Evolutionary conservation across 371 early-diverging fungal genomes (phyloP), one percentile per base, ranked within the genome.

Genomic region (Mortierella sp.): DNA sequence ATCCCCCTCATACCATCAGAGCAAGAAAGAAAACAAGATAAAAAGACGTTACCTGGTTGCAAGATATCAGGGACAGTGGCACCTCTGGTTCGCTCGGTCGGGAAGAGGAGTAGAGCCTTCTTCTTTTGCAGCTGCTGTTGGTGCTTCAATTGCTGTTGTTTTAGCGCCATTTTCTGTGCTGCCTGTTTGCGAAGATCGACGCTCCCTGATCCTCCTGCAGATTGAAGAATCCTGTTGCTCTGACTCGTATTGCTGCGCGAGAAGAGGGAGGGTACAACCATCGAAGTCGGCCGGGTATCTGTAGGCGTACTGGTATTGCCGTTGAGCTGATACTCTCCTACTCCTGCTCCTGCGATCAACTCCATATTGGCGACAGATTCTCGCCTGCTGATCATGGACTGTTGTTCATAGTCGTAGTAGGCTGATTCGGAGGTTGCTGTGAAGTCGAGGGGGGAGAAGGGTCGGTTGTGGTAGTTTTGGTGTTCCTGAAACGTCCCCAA

Each of bases 1-100:
- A 69, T 50, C 4, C n/a, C n/a, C n/a, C n/a, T 53, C 50, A 69
- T 21, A 46, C n/a, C 21, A n/a, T 43, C 26, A 61, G 73, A 54
- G 34, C 34, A 34, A 51, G n/a, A 34, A 24, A 26, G 26, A 43
- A 40, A 26, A 43, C n/a, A 40, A 40, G 43, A 40, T 34, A 34
- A 0, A 43, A 43, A 26, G 24, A 37, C 24, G 9, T 75, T 80
- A 84, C 84, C 77, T 75, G 84, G 81, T 69, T 67, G 72, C 11
- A 84, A 57, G 53, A 51, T 43, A 55, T 78, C 59, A 28, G 75
- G 81, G 16, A 54, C 69, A 8, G 55, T 19, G 10, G 78, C 37
- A 3, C 84, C 84, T 46, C 80, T 74, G 5, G 84, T 84, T 28
- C 84, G 74, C 21, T 77, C 73, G 3, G 84, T 84, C 8, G 84